Base-by-base conservation (phyloP, 2,329 filamentous ascomycete genomes). In the Colletotrichum neosansevieriae region DNA sequence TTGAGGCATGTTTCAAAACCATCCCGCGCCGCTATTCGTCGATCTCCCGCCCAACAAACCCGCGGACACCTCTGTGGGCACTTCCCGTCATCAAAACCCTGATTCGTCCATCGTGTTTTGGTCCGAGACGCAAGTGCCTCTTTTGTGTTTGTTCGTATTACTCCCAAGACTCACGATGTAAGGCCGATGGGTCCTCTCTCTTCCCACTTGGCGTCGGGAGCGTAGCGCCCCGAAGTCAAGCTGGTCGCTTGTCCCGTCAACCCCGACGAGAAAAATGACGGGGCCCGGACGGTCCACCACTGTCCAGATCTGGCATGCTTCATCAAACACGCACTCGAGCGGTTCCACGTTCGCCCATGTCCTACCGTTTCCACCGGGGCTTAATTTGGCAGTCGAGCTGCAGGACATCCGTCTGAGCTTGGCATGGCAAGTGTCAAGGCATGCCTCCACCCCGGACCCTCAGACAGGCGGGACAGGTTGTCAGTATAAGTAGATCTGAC, bases 1-100 rank as follows among this genome's bases (percentile, higher is more conserved):
- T 60, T 59, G 65, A 68, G 65, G 65, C 65, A 68, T 58, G 65
- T 68, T 68, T 68, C 65, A 68, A 15, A 45, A 19, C 54, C 10
- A 49, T 68, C 53, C 65, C 45, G 50, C 36, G 51, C 60, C 49
- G 38, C 65, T 68, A 45, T 62, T 68, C 53, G 65, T 59, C 65
- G 60, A 68, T 68, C 65, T 68, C 65, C 65, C 59, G 60, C 58
- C 40, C 42, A 63, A 24, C 9, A 42, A 21, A 15, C 15, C 19
- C 45, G 36, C 44, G 49, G 32, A 47, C 24, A 2, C 13, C 36
- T 40, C 40, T 17, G 24, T 1, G 19, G 17, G 45, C 32, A 24
- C 29, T 19, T 10, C 36, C 38, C 29, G 38, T 24, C n/a, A 36
- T 50, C 29, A 6, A 4, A 29, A 36, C 6, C 54, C 40, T 67